Conservation (phyloP, 2,329 filamentous ascomycete genomes). For the Epichloe bromicola region DNA sequence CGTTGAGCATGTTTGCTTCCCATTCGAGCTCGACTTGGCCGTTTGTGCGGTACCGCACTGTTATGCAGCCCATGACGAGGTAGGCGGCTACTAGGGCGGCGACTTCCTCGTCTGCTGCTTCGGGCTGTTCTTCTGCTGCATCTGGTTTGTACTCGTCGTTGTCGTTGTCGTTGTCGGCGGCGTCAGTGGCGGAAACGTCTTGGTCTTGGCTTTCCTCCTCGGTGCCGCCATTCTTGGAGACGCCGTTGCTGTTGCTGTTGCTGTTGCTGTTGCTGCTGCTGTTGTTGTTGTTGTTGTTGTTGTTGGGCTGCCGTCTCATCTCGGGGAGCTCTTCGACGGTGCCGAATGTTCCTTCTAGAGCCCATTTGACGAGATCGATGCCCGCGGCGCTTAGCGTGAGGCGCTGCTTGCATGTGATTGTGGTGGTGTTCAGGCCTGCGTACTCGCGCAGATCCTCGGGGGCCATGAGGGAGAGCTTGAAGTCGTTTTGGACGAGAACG, state of each 20-base stretch:
- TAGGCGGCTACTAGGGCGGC: conserved; percentile 42
- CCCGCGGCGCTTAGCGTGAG: conserved; percentile 79
- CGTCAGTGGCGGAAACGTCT: not conserved
- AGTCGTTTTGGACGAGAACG: conserved; percentile 93
- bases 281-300: conserved; percentile 9
- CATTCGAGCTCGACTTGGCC: conserved; percentile 86
- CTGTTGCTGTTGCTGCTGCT: not conserved
- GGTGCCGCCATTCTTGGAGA: conserved; percentile 20
- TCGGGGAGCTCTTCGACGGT: conserved; percentile 59
- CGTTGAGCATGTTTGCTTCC: conserved; percentile 97
- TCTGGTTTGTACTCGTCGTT: conserved; percentile 14
- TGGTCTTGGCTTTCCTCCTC: conserved; percentile 21
- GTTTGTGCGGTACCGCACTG: conserved; percentile 61
- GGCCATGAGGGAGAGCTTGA: conserved; percentile 93
- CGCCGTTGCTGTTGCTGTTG: conserved; percentile 14
- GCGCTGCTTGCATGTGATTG: conserved; percentile 83
- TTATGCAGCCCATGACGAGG: conserved; percentile 80
- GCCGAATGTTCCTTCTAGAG: conserved; percentile 86
- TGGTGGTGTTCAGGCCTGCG: conserved; percentile 91
- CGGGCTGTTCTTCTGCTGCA: conserved; percentile 20
- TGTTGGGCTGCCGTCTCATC: conserved; percentile 25
- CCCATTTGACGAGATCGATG: conserved; percentile 85
- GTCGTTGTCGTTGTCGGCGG: conserved; percentile 12
- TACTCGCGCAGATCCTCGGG: conserved; percentile 93
- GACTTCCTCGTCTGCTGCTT: conserved; percentile 54